Conservation (phyloP, 2,329 filamentous ascomycete genomes). For the Plenodomus tracheiphilus region DNA sequence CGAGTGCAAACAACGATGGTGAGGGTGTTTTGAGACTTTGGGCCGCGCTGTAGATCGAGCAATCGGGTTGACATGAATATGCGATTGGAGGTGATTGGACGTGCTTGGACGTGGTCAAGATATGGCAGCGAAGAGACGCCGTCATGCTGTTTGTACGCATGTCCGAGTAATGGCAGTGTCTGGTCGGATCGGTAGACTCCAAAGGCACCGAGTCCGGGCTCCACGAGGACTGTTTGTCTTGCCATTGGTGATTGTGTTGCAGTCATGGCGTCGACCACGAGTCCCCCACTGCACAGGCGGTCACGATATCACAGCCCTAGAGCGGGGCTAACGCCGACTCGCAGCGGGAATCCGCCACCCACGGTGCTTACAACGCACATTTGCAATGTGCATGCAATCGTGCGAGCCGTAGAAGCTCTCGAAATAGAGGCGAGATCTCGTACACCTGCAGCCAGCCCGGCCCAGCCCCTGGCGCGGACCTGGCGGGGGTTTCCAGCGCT, state of each 20-base stretch:
- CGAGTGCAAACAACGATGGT: too few species aligned
- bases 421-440: constrained; percentile 32
- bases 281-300: constrained; percentile 25
- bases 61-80: too few species aligned
- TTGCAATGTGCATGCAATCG: constrained; percentile 4
- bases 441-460: constrained; percentile 24
- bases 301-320: constrained; percentile 32
- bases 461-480: constrained; percentile 19
- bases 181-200: not conserved
- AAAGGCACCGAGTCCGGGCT: not conserved
- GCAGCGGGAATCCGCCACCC: constrained; percentile 10
- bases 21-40: too few species aligned
- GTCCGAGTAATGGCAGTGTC: not conserved
- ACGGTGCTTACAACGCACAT: constrained; percentile 15
- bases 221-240: constrained; percentile 5
- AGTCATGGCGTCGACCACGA: not conserved
- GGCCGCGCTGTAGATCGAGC: too few species aligned
- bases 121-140: too few species aligned
- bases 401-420: constrained; percentile 13
- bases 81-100: too few species aligned
- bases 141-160: not conserved
- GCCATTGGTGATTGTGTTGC: not conserved
- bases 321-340: constrained; percentile 17
- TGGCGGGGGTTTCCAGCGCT: constrained; percentile 33
- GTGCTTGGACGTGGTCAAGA: too few species aligned